Conservation (phyloP, 495 filamentous ascomycete genomes). For the Parachaetomium inaequale region DNA sequence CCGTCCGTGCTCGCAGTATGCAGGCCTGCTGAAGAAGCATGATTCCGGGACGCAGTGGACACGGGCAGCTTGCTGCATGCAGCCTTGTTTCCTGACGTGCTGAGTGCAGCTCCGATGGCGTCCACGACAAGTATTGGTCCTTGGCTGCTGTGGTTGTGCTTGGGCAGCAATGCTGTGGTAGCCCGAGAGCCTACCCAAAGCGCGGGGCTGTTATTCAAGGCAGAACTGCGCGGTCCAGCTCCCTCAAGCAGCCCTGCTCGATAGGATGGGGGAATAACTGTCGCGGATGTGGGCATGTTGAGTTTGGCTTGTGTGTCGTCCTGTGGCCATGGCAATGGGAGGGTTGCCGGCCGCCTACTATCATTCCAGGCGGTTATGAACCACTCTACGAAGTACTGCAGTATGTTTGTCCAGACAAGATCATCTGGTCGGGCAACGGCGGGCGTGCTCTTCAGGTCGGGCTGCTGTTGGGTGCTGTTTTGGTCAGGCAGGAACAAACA, state of each 20-base stretch:
- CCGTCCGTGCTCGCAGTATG: neutral
- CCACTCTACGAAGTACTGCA: too few species aligned
- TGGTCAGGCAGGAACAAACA: conserved; percentile 1
- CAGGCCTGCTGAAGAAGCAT: neutral
- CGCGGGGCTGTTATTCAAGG: conserved; percentile 1
- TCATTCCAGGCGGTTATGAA: too few species aligned
- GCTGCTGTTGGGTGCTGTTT: neutral
- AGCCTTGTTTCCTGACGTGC: conserved; percentile 15
- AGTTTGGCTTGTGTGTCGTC: neutral
- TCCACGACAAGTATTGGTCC: neutral
- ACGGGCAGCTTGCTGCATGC: conserved; percentile 1
- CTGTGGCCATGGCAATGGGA: neutral
- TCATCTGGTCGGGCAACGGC: neutral
- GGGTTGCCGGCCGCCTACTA: too few species aligned
- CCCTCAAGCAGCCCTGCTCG: neutral
- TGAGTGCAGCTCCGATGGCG: neutral
- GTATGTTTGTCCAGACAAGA: too few species aligned
- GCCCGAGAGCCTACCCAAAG: neutral
- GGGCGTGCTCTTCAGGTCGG: neutral
- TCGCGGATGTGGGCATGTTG: neutral
- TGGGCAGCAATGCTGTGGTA: conserved; percentile 14
- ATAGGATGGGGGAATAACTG: neutral
- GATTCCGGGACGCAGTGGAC: conserved; percentile 2
- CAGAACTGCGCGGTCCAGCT: neutral
- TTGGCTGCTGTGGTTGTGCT: neutral